Evolutionary conservation across 331 rosid genomes (phyloP), one percentile per base, ranked within the genome.

Genomic region (Erythrophleum ivorense): DNA sequence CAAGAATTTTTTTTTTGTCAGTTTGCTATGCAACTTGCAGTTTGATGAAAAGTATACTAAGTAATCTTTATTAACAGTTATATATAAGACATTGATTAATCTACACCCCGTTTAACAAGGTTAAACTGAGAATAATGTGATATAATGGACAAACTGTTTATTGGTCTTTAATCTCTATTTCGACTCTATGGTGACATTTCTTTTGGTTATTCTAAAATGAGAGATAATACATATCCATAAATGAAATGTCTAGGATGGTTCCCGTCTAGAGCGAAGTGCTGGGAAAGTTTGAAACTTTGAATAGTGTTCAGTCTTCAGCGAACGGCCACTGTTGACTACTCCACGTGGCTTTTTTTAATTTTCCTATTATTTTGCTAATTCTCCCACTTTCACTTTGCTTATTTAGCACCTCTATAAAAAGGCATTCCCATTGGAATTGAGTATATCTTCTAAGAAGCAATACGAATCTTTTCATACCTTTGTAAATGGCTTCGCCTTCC

Each of bases 271-370:
- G 18, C 2, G n/a, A 9, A 14, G 9, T 38, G 50, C 2, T 19
- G 1, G 10, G n/a, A 33, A 33, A 4, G 52, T 3, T 9, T 18
- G 7, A 5, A 66, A 1, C 16, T 71, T 59, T 80, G 53, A 71
- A 70, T n/a, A 4, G 16, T 15, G 1, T 18, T 52, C 0, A 14
- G 45, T 59, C 36, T 2, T 3, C 3, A 21, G 31, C n/a, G 1
- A 15, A 62, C 52, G 7, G 43, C 55, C 78, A 14, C 4, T 33
- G 24, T 15, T 80, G 83, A 72, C 73, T 70, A 43, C 63, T 70
- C 62, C 29, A 36, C 75, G 40, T 13, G 40, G 40, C n/a, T 70
- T 12, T 46, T 3, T 9, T 29, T 59, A 1, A 7, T 59, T 21
- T 21, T 59, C 38, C 16, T 59, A 7, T 24, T 4, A 11, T 24